Evolutionary conservation across 192 early-diverging fungal genomes (phyloP).

Genomic region (Linderina pennispora): DNA sequence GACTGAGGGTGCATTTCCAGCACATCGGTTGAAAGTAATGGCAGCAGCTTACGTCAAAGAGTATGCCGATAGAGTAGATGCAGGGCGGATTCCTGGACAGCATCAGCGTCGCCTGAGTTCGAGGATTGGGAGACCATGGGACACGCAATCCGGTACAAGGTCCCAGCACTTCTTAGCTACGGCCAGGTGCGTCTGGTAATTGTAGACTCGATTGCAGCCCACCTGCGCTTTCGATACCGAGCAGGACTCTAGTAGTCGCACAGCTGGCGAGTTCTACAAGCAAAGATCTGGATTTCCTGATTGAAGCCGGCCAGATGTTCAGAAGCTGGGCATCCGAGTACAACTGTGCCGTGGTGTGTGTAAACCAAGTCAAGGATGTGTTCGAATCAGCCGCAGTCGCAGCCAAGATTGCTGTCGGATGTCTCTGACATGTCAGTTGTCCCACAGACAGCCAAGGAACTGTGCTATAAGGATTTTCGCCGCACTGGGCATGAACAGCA

Average conservation of each 20-base stretch:
- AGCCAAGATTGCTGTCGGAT: too few species aligned
- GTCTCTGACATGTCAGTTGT: too few species aligned
- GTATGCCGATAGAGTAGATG: too few species aligned
- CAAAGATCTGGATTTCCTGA: slow-evolving; percentile 48
- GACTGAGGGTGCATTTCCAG: slow-evolving; percentile 68
- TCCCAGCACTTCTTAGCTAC: slow-evolving; percentile 55
- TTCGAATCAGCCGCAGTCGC: slow-evolving; percentile 18
- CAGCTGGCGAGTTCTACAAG: slow-evolving; percentile 33
- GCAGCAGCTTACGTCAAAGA: too few species aligned
- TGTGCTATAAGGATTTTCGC: slow-evolving; percentile 12
- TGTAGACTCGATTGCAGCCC: slow-evolving; percentile 81
- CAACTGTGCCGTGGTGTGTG: slow-evolving; percentile 62
- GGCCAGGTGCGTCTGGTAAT: slow-evolving; percentile 64
- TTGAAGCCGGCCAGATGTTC: slow-evolving; percentile 55
- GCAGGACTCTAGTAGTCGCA: neutral
- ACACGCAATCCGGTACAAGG: slow-evolving; percentile 66
- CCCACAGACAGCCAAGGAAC: slow-evolving; percentile 9
- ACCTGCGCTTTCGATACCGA: slow-evolving; percentile 37
- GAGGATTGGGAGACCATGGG: slow-evolving; percentile 63
- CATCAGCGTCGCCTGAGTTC: slow-evolving; percentile 65
- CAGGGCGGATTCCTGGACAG: slow-evolving; percentile 37
- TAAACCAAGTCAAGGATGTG: slow-evolving; percentile 75
- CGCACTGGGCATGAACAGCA: slow-evolving; percentile 13
- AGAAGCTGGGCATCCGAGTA: slow-evolving; percentile 58
- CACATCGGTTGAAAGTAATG: slow-evolving; percentile 52